A percentile compares a stretch with the other conserved stretches of the same genome.
Conservation (phyloP, 768 basidiomycete species). For the Mrakia gelida region DNA sequence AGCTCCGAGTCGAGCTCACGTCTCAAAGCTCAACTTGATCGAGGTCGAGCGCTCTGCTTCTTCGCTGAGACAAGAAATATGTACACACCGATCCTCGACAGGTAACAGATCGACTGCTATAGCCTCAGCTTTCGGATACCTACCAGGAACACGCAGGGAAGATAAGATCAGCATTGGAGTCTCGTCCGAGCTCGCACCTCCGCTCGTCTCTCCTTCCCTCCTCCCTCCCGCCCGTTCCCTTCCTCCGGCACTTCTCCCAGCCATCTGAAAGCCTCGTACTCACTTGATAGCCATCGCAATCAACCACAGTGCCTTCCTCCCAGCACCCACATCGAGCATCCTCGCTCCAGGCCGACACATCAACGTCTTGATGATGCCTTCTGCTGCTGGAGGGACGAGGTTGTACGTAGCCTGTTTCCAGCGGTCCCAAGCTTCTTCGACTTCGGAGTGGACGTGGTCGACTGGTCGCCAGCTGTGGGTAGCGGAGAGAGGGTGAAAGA, state of each 20-base stretch:
- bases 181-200: not conserved
- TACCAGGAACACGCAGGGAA: not conserved
- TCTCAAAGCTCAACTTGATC: not conserved
- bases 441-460: not conserved
- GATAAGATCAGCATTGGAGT: not conserved
- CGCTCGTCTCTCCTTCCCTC: not conserved
- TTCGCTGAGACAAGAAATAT: not conserved
- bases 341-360: not conserved
- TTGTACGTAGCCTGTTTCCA: constrained; percentile 1
- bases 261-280: not conserved
- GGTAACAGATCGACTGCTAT: not conserved
- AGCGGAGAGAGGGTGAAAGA: too few relatives aligned
- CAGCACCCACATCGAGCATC: not conserved
- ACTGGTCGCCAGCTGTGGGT: not conserved
- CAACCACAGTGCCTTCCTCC: constrained; percentile 4
- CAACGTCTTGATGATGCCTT: not conserved
- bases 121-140: not conserved
- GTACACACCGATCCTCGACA: not conserved
- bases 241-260: not conserved
- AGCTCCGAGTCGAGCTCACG: not conserved
- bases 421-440: constrained; percentile 2
- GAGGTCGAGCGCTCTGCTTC: not conserved
- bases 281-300: constrained; percentile 3
- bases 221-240: not conserved
- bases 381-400: not conserved